A percentile compares a stretch with the other conserved stretches of the same genome.
phyloP scores from a whole-genome alignment of 2,329 filamentous ascomycete genomes.

The Neurospora sp. region DNA sequence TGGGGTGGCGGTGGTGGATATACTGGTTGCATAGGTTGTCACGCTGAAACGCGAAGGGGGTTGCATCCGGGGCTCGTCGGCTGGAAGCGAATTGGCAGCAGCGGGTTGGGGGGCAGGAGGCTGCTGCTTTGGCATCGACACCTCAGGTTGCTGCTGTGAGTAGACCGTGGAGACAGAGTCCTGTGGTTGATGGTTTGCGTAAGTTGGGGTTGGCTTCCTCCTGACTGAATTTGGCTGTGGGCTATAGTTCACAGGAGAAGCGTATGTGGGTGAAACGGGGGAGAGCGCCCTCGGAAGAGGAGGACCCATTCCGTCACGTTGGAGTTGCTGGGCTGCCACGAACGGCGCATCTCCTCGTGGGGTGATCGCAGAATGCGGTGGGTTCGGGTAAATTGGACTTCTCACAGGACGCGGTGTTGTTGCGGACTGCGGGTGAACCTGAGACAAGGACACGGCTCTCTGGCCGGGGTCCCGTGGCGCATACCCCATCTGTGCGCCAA shows the following conservation, averaged over 20 bases:
- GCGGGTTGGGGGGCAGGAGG: constrained; percentile 12
- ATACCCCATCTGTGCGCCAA: constrained; percentile 19
- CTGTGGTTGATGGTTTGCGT: constrained; percentile 19
- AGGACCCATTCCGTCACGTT: constrained; percentile 8
- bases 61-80: constrained; percentile 35
- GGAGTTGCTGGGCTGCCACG: constrained; percentile 16
- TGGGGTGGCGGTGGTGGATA: constrained; percentile 28
- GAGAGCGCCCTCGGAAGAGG: neutral
- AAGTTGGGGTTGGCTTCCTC: constrained; percentile 18
- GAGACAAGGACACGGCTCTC: constrained; percentile 27
- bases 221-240: constrained; percentile 11
- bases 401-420: constrained; percentile 7
- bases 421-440: constrained; percentile 13
- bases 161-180: constrained; percentile 25
- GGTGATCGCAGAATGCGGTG: constrained; percentile 26
- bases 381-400: constrained; percentile 27
- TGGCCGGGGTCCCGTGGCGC: constrained; percentile 21
- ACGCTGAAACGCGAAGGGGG: constrained; percentile 54
- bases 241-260: constrained; percentile 4
- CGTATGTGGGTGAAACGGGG: constrained; percentile 7
- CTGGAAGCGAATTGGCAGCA: constrained; percentile 12
- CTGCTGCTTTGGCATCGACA: constrained; percentile 2
- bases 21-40: constrained; percentile 49
- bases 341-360: constrained; percentile 12
- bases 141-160: constrained; percentile 17